These are phyloP conservation scores for Salix koriyanagi DNA, from an alignment of 345 rosid species.

Conservation along the genomic window DNA sequence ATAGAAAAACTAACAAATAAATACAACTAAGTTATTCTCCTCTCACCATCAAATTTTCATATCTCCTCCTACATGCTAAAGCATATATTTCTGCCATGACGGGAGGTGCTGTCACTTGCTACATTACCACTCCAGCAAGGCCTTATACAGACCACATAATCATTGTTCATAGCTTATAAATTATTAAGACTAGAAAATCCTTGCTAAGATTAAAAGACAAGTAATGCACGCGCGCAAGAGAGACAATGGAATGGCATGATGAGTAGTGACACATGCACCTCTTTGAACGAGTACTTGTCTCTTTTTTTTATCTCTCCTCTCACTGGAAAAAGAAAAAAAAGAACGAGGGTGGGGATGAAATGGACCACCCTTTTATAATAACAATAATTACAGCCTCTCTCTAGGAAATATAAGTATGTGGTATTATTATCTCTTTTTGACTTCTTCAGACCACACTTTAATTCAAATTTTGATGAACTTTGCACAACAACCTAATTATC, in stretches of 20 bases:
- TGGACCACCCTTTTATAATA: slow-evolving; percentile 17
- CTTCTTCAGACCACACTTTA: slow-evolving; percentile 20
- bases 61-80: too few species aligned
- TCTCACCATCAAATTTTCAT: too few species aligned
- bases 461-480: slow-evolving; percentile 2
- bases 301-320: not conserved
- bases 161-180: slow-evolving; percentile 24
- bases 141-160: slow-evolving; percentile 2
- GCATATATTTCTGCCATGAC: too few species aligned
- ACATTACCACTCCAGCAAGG: too few species aligned
- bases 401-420: not conserved
- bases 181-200: slow-evolving; percentile 11
- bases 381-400: slow-evolving; percentile 16
- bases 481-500: slow-evolving; percentile 18
- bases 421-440: slow-evolving; percentile 16
- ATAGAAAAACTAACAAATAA: too few species aligned
- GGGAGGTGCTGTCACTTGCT: too few species aligned
- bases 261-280: slow-evolving; percentile 53
- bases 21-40: too few species aligned
- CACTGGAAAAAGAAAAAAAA: not conserved
- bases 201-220: not conserved
- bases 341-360: not conserved
- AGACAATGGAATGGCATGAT: slow-evolving; percentile 56
- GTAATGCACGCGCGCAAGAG: slow-evolving; percentile 28
- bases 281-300: slow-evolving; percentile 20